These are phyloP conservation scores for Trichoderma afroharzianum DNA, from an alignment of 2,329 filamentous ascomycete genomes.

Conservation along the genomic window DNA sequence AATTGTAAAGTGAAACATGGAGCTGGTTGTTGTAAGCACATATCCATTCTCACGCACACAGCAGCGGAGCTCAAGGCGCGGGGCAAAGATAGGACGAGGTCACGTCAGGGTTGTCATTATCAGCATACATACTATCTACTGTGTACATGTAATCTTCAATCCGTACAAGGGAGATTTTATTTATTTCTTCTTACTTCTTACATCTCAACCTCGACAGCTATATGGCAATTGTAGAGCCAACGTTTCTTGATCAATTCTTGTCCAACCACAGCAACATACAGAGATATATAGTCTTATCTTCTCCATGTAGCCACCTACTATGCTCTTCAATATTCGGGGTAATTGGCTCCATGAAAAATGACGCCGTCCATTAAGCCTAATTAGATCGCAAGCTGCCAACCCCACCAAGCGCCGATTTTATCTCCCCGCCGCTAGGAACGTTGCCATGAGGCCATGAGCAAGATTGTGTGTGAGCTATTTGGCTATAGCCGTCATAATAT, in stretches of 20 bases:
- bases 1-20: not conserved
- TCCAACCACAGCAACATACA: not conserved
- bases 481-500: not conserved
- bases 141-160: not conserved
- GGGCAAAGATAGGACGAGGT: not conserved
- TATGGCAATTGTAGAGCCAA: not conserved
- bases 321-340: not conserved
- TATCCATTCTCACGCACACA: not conserved
- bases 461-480: not conserved
- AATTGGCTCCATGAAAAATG: not conserved
- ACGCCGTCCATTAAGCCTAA: constrained; percentile 10
- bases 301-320: not conserved
- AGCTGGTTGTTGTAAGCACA: not conserved
- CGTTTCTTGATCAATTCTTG: not conserved
- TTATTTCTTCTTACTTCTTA: not conserved
- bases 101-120: not conserved
- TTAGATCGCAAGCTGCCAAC: constrained; percentile 9
- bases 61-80: constrained; percentile 1
- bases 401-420: constrained; percentile 1
- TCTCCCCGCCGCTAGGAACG: not conserved
- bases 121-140: not conserved
- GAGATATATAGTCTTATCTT: not conserved
- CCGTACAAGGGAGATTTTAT: not conserved
- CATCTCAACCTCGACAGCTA: not conserved
- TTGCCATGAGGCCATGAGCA: not conserved